Conservation (phyloP, 495 filamentous ascomycete species). For the Venustampulla echinocandica region DNA sequence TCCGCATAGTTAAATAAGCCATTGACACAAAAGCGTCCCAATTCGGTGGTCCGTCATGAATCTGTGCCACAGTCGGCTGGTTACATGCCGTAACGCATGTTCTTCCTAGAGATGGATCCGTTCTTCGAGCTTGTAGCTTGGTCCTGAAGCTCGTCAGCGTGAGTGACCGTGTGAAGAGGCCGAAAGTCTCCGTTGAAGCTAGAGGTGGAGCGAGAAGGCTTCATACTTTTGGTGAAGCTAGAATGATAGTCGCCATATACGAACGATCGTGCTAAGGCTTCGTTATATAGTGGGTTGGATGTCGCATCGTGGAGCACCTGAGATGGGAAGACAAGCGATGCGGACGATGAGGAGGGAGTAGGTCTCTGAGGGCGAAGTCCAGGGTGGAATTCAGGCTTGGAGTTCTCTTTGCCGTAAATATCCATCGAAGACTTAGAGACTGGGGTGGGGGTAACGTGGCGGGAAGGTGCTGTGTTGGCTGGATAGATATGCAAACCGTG, state of each 20-base stretch:
- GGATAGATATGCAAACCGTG: conserved; percentile 7
- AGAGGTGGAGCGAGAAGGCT: conserved; percentile 2
- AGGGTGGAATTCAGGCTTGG: not conserved
- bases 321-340: conserved; percentile 19
- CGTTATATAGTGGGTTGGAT: conserved; percentile 37
- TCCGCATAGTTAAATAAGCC: no score
- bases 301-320: conserved; percentile 26
- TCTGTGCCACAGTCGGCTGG: no score
- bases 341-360: conserved; percentile 15
- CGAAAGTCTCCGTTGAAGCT: conserved; percentile 15
- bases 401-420: conserved; percentile 13
- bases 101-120: not conserved
- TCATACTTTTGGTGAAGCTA: not conserved
- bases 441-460: conserved; percentile 13
- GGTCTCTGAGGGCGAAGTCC: conserved; percentile 2
- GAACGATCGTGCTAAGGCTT: conserved; percentile 24
- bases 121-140: not conserved
- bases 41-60: no score
- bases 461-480: not conserved
- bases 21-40: no score
- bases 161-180: not conserved
- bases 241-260: not conserved
- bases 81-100: conserved; percentile 8
- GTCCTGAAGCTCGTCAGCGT: not conserved
- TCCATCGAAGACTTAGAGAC: conserved; percentile 6